These are phyloP conservation scores for Syzygium malaccense DNA, from an alignment of 441 rosid species.

Conservation along the genomic window DNA sequence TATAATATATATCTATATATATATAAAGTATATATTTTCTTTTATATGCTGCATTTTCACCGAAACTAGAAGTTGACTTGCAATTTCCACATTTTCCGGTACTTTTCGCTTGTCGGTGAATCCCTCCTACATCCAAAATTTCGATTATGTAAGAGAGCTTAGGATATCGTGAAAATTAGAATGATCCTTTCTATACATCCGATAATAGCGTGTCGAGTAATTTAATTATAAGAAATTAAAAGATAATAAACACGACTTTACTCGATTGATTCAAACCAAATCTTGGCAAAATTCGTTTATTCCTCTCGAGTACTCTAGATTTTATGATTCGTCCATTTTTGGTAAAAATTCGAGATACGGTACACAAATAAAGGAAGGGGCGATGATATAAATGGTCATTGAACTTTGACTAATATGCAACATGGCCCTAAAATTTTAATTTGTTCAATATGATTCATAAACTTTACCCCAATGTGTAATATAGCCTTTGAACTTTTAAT, in stretches of 20 bases:
- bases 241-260: background rate
- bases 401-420: too few species aligned
- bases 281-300: background rate
- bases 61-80: background rate
- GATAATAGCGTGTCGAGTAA: background rate
- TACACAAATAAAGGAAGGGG: too few species aligned
- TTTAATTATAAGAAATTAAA: background rate
- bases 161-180: background rate
- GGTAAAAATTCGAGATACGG: background rate
- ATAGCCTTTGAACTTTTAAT: too few species aligned
- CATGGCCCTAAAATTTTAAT: too few species aligned
- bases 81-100: background rate
- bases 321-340: background rate
- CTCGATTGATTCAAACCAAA: background rate
- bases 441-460: fast-evolving
- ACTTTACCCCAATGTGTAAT: too few species aligned
- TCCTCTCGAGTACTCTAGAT: background rate
- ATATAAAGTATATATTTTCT: background rate
- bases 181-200: background rate
- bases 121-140: background rate
- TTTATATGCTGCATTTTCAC: background rate
- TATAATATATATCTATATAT: background rate
- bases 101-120: background rate
- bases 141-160: background rate
- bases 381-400: too few species aligned